Evolutionary conservation across 352 stramenopile genomes (phyloP).

Genomic region (Globisporangium acanthophoron): DNA sequence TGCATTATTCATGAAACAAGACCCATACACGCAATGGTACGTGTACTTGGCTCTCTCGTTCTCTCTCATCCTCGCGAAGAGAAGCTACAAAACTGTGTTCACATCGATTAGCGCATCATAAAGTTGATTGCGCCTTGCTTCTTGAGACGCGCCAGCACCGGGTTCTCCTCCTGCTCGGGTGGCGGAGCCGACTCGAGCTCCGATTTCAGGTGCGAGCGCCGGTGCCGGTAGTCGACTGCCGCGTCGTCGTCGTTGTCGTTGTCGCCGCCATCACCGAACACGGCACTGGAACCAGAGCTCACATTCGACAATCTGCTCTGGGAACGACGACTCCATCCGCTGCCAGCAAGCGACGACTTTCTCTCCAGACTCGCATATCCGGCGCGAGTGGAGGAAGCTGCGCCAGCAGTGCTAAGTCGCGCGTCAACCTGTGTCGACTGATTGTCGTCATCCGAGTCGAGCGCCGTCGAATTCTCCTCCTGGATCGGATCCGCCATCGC

Average conservation of each 20-base stretch:
- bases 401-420: neutral
- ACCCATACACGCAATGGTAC: too few species aligned
- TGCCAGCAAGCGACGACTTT: conserved; percentile 18
- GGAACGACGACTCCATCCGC: conserved; percentile 14
- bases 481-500: conserved; percentile 44
- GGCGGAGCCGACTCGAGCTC: conserved; percentile 30
- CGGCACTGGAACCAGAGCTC: conserved; percentile 14
- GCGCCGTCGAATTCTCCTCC: conserved; percentile 50
- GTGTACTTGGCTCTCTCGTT: neutral
- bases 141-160: conserved; percentile 65
- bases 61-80: neutral
- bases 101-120: conserved; percentile 53
- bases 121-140: conserved; percentile 84
- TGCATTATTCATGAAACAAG: too few species aligned
- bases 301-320: conserved; percentile 20
- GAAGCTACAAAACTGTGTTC: neutral
- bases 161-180: conserved; percentile 49
- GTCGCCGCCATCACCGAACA: conserved; percentile 16
- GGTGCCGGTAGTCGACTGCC: conserved; percentile 26
- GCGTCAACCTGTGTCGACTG: neutral
- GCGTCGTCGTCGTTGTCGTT: conserved; percentile 30
- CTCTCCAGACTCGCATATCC: conserved; percentile 12
- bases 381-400: neutral
- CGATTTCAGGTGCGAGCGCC: conserved; percentile 39
- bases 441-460: conserved; percentile 37